These are phyloP conservation scores for Thecaphora frezii DNA, from an alignment of 1,284 basidiomycete species.

Conservation along the genomic window DNA sequence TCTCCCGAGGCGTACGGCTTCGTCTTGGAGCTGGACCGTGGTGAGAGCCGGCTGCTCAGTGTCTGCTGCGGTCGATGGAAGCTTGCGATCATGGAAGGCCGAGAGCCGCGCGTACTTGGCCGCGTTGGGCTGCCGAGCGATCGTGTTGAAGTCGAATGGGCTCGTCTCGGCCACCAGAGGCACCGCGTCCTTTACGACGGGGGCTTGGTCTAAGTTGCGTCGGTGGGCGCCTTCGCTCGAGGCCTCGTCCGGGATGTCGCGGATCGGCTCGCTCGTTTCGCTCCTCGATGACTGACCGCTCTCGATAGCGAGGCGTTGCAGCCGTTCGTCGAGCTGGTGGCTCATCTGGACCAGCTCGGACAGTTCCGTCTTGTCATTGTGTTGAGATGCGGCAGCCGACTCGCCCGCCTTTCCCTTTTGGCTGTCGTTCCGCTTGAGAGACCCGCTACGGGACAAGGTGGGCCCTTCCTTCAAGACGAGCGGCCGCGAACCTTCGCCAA, in stretches of 20 bases:
- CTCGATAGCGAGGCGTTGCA: slow-evolving; percentile 15
- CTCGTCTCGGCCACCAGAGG: no score
- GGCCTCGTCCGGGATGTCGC: slow-evolving; percentile 11
- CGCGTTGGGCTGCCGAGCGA: neutral
- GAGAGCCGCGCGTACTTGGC: slow-evolving; percentile 15
- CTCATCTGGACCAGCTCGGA: slow-evolving; percentile 16
- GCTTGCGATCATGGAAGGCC: slow-evolving; percentile 26
- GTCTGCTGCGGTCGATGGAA: neutral
- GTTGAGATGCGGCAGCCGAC: no score
- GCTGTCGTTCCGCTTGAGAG: slow-evolving; percentile 4
- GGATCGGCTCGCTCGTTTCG: slow-evolving; percentile 3
- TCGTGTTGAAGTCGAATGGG: slow-evolving; percentile 2
- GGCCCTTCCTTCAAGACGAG: slow-evolving; percentile 18
- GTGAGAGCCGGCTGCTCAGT: neutral
- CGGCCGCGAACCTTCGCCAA: slow-evolving; percentile 11
- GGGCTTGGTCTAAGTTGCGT: neutral
- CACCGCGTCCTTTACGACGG: no score
- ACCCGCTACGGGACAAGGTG: slow-evolving; percentile 26
- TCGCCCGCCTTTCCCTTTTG: no score
- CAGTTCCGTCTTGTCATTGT: slow-evolving; percentile 10
- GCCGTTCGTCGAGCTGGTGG: slow-evolving; percentile 9
- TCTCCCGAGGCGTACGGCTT: slow-evolving; percentile 27
- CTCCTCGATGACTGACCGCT: slow-evolving; percentile 2
- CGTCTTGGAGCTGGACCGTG: slow-evolving; percentile 8
- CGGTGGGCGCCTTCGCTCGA: neutral